These are phyloP conservation scores for Encephalitozoon hellem DNA, from an alignment of 371 early-diverging fungal species.

Conservation along the genomic window DNA sequence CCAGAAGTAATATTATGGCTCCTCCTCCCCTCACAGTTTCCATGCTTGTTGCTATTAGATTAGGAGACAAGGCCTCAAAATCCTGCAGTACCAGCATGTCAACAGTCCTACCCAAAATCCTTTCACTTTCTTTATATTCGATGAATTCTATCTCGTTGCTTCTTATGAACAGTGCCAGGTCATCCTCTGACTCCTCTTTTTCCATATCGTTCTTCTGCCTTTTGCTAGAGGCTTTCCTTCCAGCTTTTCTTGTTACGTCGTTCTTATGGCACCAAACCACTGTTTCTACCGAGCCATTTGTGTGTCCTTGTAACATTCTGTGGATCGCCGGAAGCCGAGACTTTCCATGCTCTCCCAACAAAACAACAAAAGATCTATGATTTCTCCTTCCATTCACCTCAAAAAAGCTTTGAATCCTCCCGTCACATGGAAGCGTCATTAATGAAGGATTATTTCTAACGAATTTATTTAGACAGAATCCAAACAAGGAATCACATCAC, in stretches of 20 bases:
- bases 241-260: slow-evolving; percentile 26
- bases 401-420: slow-evolving; percentile 12
- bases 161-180: slow-evolving; percentile 40
- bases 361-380: slow-evolving; percentile 50
- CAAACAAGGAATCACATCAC: not conserved
- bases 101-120: slow-evolving; percentile 90
- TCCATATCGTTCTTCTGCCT: not conserved
- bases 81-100: slow-evolving; percentile 96
- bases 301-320: slow-evolving; percentile 24
- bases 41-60: slow-evolving; percentile 83
- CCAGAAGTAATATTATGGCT: slow-evolving; percentile 68
- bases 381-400: slow-evolving; percentile 29
- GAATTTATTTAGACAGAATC: not conserved
- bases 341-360: slow-evolving; percentile 43
- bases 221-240: slow-evolving; percentile 2
- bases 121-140: slow-evolving; percentile 90
- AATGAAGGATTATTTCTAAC: not conserved
- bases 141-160: slow-evolving; percentile 49
- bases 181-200: slow-evolving; percentile 22
- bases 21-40: slow-evolving; percentile 99
- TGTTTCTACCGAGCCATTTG: slow-evolving; percentile 4
- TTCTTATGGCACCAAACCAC: slow-evolving; percentile 56
- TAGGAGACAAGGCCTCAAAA: slow-evolving; percentile 94
- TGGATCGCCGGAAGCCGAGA: slow-evolving; percentile 38
- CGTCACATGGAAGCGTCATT: not conserved